phyloP scores from a whole-genome alignment of 495 filamentous ascomycete genomes.

The Amniculicola lignicola region DNA sequence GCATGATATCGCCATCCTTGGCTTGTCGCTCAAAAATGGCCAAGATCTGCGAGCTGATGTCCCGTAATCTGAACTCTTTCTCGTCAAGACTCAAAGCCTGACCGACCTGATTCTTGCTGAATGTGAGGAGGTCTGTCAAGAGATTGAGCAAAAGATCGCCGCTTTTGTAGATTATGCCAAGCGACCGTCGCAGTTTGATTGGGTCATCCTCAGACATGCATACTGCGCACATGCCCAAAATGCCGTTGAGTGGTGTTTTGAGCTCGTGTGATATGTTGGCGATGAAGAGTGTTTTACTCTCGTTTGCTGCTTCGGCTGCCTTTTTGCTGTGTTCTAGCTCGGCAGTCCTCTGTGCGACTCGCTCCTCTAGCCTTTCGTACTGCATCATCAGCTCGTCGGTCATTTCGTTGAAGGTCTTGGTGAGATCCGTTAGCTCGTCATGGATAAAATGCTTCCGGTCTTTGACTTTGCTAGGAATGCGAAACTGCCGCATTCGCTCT shows the following conservation, averaged over 20 bases:
- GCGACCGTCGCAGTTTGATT: conserved; percentile 68
- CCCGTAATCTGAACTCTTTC: conserved; percentile 75
- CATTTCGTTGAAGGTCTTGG: conserved; percentile 89
- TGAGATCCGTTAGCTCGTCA: conserved; percentile 86
- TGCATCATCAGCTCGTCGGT: conserved; percentile 83
- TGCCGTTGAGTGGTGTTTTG: conserved; percentile 89
- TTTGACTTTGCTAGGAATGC: conserved; percentile 77
- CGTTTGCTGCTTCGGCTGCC: conserved; percentile 86
- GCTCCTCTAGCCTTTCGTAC: conserved; percentile 77
- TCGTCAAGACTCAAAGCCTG: conserved; percentile 75
- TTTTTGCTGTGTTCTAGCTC: conserved; percentile 86
- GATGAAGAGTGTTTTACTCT: conserved; percentile 93
- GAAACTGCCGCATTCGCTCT: conserved; percentile 58
- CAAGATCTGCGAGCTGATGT: conserved; percentile 72
- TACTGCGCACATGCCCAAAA: conserved; percentile 87
- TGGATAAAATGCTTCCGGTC: conserved; percentile 71
- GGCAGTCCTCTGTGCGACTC: conserved; percentile 74
- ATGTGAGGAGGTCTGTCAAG: conserved; percentile 85
- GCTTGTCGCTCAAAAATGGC: conserved; percentile 90
- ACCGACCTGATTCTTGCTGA: conserved; percentile 88
- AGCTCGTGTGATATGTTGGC: conserved; percentile 95
- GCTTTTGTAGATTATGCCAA: conserved; percentile 85
- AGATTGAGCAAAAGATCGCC: conserved; percentile 83
- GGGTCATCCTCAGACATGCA: conserved; percentile 87
- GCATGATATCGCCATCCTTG: conserved; percentile 68